These are phyloP conservation scores for Fonsecaea monophora DNA, from an alignment of 2,329 filamentous ascomycete species.

Conservation along the genomic window DNA sequence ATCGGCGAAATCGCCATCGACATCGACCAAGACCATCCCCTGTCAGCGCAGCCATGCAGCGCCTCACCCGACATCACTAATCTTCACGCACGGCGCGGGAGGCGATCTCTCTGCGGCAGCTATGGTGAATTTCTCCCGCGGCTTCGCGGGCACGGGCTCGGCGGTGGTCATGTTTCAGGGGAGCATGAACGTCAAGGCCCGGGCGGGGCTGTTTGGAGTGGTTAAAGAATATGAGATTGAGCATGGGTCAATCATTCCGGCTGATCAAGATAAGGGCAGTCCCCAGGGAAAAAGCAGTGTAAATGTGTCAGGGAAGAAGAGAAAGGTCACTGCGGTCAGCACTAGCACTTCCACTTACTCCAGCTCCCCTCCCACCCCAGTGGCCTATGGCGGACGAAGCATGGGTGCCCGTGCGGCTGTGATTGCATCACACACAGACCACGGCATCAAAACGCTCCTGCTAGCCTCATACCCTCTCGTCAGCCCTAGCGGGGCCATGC, in stretches of 20 bases:
- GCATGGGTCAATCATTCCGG: neutral
- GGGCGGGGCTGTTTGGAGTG: slow-evolving; percentile 29
- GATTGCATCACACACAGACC: slow-evolving; percentile 26
- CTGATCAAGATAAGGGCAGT: neutral
- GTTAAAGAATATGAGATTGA: slow-evolving; percentile 27
- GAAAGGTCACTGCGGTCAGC: neutral
- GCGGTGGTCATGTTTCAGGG: slow-evolving; percentile 36
- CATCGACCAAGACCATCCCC: neutral
- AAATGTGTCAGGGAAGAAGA: neutral
- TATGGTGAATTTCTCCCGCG: slow-evolving; percentile 34
- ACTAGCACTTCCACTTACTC: neutral
- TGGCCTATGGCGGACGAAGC: slow-evolving; percentile 37
- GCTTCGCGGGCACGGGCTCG: slow-evolving; percentile 25
- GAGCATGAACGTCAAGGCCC: slow-evolving; percentile 35
- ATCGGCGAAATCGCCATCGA: neutral
- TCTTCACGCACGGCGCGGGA: slow-evolving; percentile 41
- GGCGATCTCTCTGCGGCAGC: slow-evolving; percentile 35
- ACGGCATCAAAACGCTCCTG: slow-evolving; percentile 29
- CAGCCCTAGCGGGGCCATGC: slow-evolving; percentile 29
- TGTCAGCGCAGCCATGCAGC: neutral
- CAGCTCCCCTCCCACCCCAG: neutral
- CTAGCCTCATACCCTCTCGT: slow-evolving; percentile 37
- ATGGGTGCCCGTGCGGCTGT: slow-evolving; percentile 35
- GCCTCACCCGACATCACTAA: slow-evolving; percentile 12
- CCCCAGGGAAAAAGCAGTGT: too few species aligned